phyloP scores from a whole-genome alignment of 371 early-diverging fungal genomes.

The Batkoa obscura region DNA sequence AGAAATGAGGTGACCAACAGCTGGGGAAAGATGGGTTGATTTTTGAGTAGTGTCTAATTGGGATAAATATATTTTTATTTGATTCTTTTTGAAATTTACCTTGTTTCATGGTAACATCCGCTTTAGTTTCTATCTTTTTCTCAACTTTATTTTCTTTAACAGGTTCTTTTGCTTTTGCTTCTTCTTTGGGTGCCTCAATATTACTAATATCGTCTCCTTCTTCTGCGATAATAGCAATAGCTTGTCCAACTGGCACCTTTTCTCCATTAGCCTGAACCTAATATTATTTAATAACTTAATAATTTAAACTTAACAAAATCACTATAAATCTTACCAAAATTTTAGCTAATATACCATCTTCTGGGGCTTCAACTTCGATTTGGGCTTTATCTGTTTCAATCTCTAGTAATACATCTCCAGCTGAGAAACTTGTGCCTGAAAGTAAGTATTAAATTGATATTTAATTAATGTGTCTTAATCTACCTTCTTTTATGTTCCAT shows the following conservation, averaged over 20 bases:
- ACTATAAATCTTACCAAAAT: slow-evolving; percentile 36
- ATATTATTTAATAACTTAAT: slow-evolving; percentile 10
- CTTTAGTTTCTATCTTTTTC: background rate
- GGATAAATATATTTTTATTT: no score
- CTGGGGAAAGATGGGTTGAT: background rate
- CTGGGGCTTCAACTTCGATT: slow-evolving; percentile 98
- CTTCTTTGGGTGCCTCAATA: background rate
- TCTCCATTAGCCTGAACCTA: slow-evolving; percentile 5
- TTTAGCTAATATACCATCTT: slow-evolving; percentile 92
- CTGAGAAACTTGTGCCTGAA: slow-evolving; percentile 12
- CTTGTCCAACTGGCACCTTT: background rate
- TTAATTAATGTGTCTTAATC: no score
- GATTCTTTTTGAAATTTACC: background rate
- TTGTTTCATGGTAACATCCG: background rate
- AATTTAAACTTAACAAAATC: background rate
- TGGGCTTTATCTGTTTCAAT: slow-evolving; percentile 99
- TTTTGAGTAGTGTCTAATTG: no score
- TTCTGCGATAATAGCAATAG: background rate
- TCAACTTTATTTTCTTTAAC: background rate
- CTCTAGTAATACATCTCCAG: slow-evolving; percentile 92
- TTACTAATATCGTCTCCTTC: slow-evolving; percentile 5
- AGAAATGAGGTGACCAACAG: background rate
- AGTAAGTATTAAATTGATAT: no score
- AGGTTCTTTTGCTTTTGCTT: background rate
- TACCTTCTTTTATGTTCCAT: slow-evolving; percentile 68